Evolutionary conservation across 192 early-diverging fungal genomes (phyloP), one percentile per base, ranked within the genome.

Genomic region (Coemansia sp.): DNA sequence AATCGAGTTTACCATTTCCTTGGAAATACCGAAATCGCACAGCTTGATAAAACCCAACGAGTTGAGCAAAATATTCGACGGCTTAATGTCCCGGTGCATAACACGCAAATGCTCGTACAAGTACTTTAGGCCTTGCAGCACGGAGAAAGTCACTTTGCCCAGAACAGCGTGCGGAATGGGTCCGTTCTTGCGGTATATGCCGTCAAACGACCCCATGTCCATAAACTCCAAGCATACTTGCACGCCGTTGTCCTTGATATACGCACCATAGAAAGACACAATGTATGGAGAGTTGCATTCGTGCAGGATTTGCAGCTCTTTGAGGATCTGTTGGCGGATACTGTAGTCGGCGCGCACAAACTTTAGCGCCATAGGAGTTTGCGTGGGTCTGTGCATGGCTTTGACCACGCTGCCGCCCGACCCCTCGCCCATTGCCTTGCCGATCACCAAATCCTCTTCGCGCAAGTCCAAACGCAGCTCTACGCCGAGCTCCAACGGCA

Each of bases 161-260:
- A 97, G 73, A 16, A 96, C 87, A 61, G 90, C 88, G 68, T 97
- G 88, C 3, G 92, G 90, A 64, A 99, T 88, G 5, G 93, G 88
- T 0, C 96, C 96, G 64, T 87, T 84, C 78, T 93, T 92, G 68
- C 91, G 90, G 70, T 96, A 97, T 54, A 99, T 92, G 13, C 84
- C 77, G 62, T 99, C 96, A 50, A 99, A 85, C 8, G 96, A 93
- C 19, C 93, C 89, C 26, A 92, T 83, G 71, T 96, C 91, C 94
- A 98, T 97, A 73, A 88, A 97, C 83, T 98, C 97, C 91, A 99
- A 92, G 78, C 95, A 97, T 65, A 98, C 92, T 20, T 88, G 92
- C 61, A 99, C 88, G 38, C 87, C 88, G 37, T 84, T 85, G 27
- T 92, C 91, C 59, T 85, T 88, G 61, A 90, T 82, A 66, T 93